Evolutionary conservation across 1,139 yeast genomes (phyloP), one percentile per base, ranked within the genome.

Genomic region (Suhomyces guaymorum): DNA sequence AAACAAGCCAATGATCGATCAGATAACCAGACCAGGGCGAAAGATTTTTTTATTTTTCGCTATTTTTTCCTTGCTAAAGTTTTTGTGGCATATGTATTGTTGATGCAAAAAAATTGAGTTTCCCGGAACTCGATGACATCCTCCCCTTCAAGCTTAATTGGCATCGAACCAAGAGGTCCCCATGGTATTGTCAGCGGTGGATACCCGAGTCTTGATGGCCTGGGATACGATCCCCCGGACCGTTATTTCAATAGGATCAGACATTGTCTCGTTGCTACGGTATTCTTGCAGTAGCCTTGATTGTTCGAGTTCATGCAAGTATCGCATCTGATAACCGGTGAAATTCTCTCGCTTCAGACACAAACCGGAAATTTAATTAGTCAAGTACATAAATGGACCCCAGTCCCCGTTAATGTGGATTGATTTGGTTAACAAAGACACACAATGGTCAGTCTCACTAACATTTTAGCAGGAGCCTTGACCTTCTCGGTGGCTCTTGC

Each of bases 1-100:
- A 17, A 12, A 8, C 24, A 23, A 25, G 35, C 42, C 41, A 40
- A 32, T 37, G 43, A 38, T 40, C 26, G 30, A 40, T 40, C 43
- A 35, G 43, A 40, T 38, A 40, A 37, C 38, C 29, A 15, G 19
- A 29, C 19, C 27, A 26, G 28, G n/a, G 15, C 25, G 25, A 7
- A 32, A n/a, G n/a, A n/a, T n/a, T n/a, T n/a, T n/a, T n/a, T n/a
- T n/a, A n/a, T n/a, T n/a, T 26, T 17, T 15, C 19, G 20, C 9
- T 30, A 24, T 20, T 18, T 27, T 22, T 27, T 20, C 23, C 5
- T 7, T n/a, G 23, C 23, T n/a, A 20, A 20, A n/a, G n/a, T n/a
- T 7, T 5, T 5, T 17, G 19, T 17, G 19, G 5, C 19, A 8
- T 17, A 17, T 17, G 5, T 5, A 17, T 17, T n/a, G n/a, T n/a